Evolutionary conservation across 768 basidiomycete species (phyloP), one percentile per base, ranked within the genome.

Genomic region (Tulasnella sp.): DNA sequence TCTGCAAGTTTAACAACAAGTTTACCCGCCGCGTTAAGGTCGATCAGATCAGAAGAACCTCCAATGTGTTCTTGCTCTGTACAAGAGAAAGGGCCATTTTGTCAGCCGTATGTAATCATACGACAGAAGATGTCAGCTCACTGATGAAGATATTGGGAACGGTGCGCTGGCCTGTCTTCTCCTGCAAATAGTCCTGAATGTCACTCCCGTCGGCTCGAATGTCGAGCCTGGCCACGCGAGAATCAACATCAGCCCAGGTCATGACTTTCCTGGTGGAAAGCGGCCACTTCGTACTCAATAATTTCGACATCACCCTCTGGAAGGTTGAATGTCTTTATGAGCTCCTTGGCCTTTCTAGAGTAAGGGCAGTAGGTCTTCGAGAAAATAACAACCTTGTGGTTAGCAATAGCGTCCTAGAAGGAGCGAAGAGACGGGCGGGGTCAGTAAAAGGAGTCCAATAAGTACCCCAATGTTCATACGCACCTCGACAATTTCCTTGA

Each of bases 111-210:
- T 1, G 4, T 20, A 12, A 34, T 28, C 12, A 58, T 1, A 34
- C 16, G 46, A 31, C 24, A 46, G 9, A 73, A 37, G 50, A 37
- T 20, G 50, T 48, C 0, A 42, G 84, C 88, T 77, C 81, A 94
- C 93, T 89, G 84, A 95, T 89, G 87, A 94, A 96, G 80, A 94
- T 88, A 84, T 91, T 93, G 42, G 94, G 94, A 8, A 96, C 94
- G 18, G 92, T 92, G 31, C 89, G 85, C 83, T 93, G 94, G 0
- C 88, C 88, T 0, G 93, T 93, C 89, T 91, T 92, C 83, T 89
- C 78, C 2, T 14, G 31, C 5, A 96, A 88, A 83, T 94, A 95
- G 28, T 85, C 83, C 84, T 96, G 94, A 79, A 95, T 93, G 0
- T 83, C 90, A 24, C 81, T 24, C 14, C 90, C 93, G 50, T 95